Conservation (phyloP, 352 stramenopile species). For the Thalassiosira exigua region DNA sequence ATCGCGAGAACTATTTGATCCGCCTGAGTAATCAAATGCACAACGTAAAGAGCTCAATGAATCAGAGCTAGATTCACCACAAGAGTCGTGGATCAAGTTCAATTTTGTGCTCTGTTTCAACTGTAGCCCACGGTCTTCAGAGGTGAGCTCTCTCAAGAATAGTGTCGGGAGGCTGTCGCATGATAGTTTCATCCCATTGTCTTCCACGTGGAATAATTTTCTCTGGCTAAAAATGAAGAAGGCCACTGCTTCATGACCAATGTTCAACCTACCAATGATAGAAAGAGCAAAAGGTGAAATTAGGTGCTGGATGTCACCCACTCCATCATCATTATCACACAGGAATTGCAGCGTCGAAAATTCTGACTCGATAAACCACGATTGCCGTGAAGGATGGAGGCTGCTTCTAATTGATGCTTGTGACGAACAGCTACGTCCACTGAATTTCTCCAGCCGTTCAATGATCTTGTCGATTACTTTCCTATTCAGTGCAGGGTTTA, state of each 20-base stretch:
- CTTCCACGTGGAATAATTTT: conserved; percentile 39
- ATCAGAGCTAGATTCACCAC: background rate
- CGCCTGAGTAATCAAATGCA: conserved; percentile 34
- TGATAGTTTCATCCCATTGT: background rate
- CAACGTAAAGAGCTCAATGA: conserved; percentile 50
- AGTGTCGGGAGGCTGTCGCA: background rate
- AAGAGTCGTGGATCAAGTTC: conserved; percentile 25
- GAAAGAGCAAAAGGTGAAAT: conserved; percentile 62
- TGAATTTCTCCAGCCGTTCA: conserved; percentile 10
- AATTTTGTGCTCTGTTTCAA: conserved; percentile 53
- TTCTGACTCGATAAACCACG: conserved; percentile 70
- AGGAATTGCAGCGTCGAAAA: conserved; percentile 71
- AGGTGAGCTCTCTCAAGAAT: conserved; percentile 65
- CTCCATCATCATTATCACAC: conserved; percentile 22
- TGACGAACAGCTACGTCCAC: background rate
- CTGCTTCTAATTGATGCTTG: background rate
- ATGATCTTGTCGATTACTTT: conserved; percentile 35
- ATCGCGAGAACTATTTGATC: conserved; percentile 20
- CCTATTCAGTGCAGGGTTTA: background rate
- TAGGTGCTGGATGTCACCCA: conserved; percentile 28
- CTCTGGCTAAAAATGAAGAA: conserved; percentile 72
- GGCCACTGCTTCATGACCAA: conserved; percentile 74
- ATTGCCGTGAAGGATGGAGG: conserved; percentile 43
- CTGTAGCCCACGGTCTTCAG: conserved; percentile 36
- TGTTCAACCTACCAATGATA: conserved; percentile 68